Evolutionary conservation across 2,329 filamentous ascomycete genomes (phyloP), one percentile per base, ranked within the genome.

Genomic region (Allantophomopsis lycopodina): DNA sequence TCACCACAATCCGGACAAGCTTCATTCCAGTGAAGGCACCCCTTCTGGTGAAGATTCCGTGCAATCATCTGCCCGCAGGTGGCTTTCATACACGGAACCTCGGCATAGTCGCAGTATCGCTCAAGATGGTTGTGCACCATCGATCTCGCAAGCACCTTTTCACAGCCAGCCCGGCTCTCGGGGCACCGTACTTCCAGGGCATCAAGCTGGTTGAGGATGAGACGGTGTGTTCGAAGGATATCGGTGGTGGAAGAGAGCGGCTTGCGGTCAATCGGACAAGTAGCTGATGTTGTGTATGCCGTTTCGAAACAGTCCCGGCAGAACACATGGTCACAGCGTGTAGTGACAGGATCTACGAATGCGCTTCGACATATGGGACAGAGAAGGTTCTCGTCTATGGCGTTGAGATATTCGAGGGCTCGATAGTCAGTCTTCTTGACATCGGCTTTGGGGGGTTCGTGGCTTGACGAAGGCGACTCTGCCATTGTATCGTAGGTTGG

Each of bases 261-360:
- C 12, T 62, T 62, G n/a, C 75, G 65, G 53, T 79, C 75, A 41
- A 79, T 67, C 2, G 75, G 75, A 42, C 75, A 79, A 28, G 41
- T 61, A 53, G 38, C 60, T 63, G 28, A 61, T 51, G 38, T 58
- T 54, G 39, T 65, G 58, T 42, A 43, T 7, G 66, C 60, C 43
- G 63, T 59, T 35, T 57, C 49, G 18, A 79, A 60, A 50, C 76
- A 81, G 4, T 62, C 61, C 38, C 68, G 66, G 50, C 76, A 81
- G 52, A 81, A 81, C 11, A 73, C 76, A 53, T 81, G 76, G 42
- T 77, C 71, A 56, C 76, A 81, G 7, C 61, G 60, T 1, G 75
- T 79, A 33, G 75, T 76, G 36, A 76, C 63, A 0, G 76, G 75
- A 12, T 70, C 63, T 36, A 79, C 60, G 33, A 80, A 65, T 3